phyloP scores from a whole-genome alignment of 208 protist species.

The Endotrypanum monterogeii region DNA sequence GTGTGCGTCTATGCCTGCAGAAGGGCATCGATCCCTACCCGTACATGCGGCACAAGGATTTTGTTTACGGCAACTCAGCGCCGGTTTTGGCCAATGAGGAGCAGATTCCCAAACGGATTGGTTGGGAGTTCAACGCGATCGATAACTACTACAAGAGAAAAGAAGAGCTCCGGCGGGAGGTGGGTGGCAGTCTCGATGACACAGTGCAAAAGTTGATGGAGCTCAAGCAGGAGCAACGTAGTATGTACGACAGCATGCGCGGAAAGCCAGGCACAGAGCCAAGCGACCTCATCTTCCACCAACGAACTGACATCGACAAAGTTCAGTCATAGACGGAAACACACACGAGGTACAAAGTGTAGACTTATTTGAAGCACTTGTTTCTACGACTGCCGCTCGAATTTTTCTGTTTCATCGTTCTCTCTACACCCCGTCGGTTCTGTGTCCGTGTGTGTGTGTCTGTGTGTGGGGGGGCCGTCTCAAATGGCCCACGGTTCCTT shows the following conservation, averaged over 20 bases:
- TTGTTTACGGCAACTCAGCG: slow-evolving; percentile 72
- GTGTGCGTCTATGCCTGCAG: slow-evolving; percentile 87
- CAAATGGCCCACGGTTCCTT: no score
- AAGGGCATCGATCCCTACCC: slow-evolving; percentile 92
- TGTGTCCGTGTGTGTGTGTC: no score
- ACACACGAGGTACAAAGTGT: background rate
- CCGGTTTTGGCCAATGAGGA: slow-evolving; percentile 37
- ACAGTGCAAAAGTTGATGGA: slow-evolving; percentile 72
- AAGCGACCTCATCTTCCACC: slow-evolving; percentile 53
- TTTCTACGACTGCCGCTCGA: no score
- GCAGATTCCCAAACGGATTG: slow-evolving; percentile 44
- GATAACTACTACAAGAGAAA: slow-evolving; percentile 64
- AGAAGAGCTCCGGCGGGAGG: slow-evolving; percentile 73
- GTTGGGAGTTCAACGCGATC: slow-evolving; percentile 67
- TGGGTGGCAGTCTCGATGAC: slow-evolving; percentile 59
- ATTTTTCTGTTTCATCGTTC: no score
- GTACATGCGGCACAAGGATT: slow-evolving; percentile 85
- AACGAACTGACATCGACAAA: slow-evolving; percentile 38
- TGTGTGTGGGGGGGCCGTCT: no score
- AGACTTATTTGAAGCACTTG: background rate
- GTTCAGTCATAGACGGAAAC: slow-evolving; percentile 31
- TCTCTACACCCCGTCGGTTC: no score
- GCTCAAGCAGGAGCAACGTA: slow-evolving; percentile 39
- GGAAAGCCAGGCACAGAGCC: slow-evolving; percentile 43
- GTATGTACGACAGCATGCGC: slow-evolving; percentile 39